Conservation (phyloP, 2,329 filamentous ascomycete genomes). For the Aureobasidium subglaciale region DNA sequence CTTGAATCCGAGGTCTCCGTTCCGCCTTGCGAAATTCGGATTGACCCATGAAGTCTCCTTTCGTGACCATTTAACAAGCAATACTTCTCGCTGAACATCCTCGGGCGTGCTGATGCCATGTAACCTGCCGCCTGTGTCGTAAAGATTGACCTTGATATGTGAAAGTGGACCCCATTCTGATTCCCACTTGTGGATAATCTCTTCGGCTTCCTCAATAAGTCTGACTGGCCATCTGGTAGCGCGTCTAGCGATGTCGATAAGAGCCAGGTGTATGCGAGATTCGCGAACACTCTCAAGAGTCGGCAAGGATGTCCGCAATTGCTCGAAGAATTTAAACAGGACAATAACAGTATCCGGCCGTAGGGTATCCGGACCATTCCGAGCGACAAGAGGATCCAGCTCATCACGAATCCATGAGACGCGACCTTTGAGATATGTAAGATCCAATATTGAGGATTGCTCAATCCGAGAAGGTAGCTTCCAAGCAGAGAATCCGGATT, state of each 20-base stretch:
- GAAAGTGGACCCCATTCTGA: slow-evolving; percentile 32
- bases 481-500: neutral
- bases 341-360: slow-evolving; percentile 37
- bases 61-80: slow-evolving; percentile 25
- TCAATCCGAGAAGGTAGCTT: neutral
- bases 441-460: slow-evolving; percentile 5
- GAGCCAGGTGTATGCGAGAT: slow-evolving; percentile 41
- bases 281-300: slow-evolving; percentile 32
- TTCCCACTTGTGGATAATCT: slow-evolving; percentile 34
- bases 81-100: slow-evolving; percentile 33
- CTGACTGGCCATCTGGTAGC: slow-evolving; percentile 42
- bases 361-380: slow-evolving; percentile 37
- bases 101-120: slow-evolving; percentile 34
- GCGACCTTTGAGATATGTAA: slow-evolving; percentile 29
- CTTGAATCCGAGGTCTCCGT: slow-evolving; percentile 39
- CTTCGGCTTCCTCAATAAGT: slow-evolving; percentile 39
- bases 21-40: slow-evolving; percentile 30
- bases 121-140: slow-evolving; percentile 37
- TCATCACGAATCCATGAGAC: slow-evolving; percentile 42
- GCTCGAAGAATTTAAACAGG: slow-evolving; percentile 36
- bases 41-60: slow-evolving; percentile 24
- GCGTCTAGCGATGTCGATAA: slow-evolving; percentile 36
- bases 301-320: slow-evolving; percentile 23
- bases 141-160: slow-evolving; percentile 34
- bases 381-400: slow-evolving; percentile 40